These are phyloP conservation scores for Pseudocercospora fuligena DNA, from an alignment of 2,329 filamentous ascomycete genomes.

Conservation along the genomic window DNA sequence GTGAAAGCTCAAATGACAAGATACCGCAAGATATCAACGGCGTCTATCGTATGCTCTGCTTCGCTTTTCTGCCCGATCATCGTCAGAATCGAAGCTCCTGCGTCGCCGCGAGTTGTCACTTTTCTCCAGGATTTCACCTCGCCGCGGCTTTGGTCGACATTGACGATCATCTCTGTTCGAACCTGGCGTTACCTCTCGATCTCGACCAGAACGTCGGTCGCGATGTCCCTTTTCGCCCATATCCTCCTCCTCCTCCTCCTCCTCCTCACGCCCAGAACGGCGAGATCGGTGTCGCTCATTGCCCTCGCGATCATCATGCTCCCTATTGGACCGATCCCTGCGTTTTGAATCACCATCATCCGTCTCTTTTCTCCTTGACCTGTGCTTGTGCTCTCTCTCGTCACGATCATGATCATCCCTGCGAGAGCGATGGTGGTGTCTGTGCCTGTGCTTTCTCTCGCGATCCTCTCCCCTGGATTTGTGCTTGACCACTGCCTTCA, in stretches of 20 bases:
- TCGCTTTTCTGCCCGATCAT: background rate
- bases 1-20: background rate
- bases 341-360: slow-evolving; percentile 2
- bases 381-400: background rate
- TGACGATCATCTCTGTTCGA: background rate
- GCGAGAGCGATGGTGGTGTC: slow-evolving; percentile 15
- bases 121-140: background rate
- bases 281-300: background rate
- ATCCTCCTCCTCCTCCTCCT: background rate
- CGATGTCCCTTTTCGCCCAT: background rate
- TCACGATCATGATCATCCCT: background rate
- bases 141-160: background rate
- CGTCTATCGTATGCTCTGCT: background rate
- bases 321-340: slow-evolving; percentile 2
- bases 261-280: background rate
- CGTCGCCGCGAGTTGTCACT: background rate
- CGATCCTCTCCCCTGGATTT: slow-evolving; percentile 52
- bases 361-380: slow-evolving; percentile 8
- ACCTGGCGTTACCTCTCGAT: background rate
- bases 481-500: slow-evolving; percentile 58
- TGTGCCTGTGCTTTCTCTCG: slow-evolving; percentile 12
- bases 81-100: background rate
- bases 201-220: background rate
- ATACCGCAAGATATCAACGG: background rate
- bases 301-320: background rate